A percentile compares a stretch with the other conserved stretches of the same genome.
Conservation (phyloP, 225 moss, liverwort and hornwort species). For the Bryoerythrophyllum caledonicum region DNA sequence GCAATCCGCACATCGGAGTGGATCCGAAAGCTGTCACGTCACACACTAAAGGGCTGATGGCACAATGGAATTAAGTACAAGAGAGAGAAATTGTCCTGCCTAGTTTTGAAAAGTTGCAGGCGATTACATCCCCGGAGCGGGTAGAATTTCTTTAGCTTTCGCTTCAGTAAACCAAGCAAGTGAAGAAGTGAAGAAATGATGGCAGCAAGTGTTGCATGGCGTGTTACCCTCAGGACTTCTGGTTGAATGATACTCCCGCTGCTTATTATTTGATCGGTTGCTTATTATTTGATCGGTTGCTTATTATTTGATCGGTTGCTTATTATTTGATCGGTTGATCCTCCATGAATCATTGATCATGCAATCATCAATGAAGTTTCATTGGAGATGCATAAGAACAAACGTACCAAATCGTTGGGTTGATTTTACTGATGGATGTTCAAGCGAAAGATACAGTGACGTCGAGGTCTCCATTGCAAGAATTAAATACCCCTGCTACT, state of each 20-base stretch:
- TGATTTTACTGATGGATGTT: conserved; percentile 9
- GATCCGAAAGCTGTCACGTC: not conserved
- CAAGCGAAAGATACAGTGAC: conserved; percentile 27
- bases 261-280: no score
- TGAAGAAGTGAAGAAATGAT: no score
- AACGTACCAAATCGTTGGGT: conserved; percentile 2
- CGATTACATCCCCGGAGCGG: not conserved
- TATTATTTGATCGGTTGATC: no score
- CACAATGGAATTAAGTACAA: not conserved
- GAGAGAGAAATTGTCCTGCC: not conserved
- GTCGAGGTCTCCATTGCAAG: conserved; percentile 37
- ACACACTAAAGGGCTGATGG: not conserved
- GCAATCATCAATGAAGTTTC: not conserved
- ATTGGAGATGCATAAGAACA: not conserved
- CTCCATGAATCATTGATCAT: not conserved
- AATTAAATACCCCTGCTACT: conserved; percentile 40
- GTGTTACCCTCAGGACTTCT: not conserved
- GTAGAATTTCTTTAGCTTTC: not conserved
- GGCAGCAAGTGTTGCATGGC: not conserved
- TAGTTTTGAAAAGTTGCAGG: not conserved
- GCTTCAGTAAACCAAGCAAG: not conserved
- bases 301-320: no score
- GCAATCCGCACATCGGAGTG: not conserved
- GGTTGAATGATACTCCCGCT: not conserved
- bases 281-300: no score